These are phyloP conservation scores for Nemophila menziesii DNA, from an alignment of 257 asterid species.

Conservation along the genomic window DNA sequence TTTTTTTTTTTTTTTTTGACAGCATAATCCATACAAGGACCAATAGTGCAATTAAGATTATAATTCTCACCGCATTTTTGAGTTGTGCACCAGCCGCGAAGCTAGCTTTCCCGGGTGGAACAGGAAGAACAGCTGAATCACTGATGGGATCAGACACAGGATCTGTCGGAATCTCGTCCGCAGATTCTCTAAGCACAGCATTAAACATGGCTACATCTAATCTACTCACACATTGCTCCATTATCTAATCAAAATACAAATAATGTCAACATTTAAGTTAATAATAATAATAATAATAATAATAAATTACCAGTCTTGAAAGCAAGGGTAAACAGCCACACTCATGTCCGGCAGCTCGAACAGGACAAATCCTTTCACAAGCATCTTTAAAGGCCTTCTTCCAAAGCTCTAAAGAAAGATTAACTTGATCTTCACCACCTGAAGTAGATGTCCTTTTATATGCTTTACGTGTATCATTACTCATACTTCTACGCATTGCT, in stretches of 20 bases:
- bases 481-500: conserved; percentile 22
- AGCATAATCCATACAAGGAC: neutral
- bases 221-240: conserved; percentile 70
- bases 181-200: conserved; percentile 67
- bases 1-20: too few species aligned
- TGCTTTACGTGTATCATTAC: conserved; percentile 22
- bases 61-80: conserved; percentile 52
- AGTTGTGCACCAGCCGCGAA: conserved; percentile 87
- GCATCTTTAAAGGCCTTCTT: conserved; percentile 78
- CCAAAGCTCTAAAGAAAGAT: conserved; percentile 64
- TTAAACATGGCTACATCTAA: conserved; percentile 85
- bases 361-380: conserved; percentile 75
- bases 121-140: conserved; percentile 69
- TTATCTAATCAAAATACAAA: conserved; percentile 34
- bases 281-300: conserved; percentile 8
- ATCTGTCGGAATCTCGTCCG: conserved; percentile 76
- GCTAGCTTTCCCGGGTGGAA: conserved; percentile 68
- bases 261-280: conserved; percentile 10
- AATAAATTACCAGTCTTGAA: conserved; percentile 50
- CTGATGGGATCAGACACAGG: conserved; percentile 83
- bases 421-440: conserved; percentile 30
- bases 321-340: conserved; percentile 77
- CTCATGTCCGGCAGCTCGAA: conserved; percentile 73
- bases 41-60: neutral
- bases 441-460: conserved; percentile 34